These are phyloP conservation scores for Naganishia sp. DNA, from an alignment of 1,284 basidiomycete species.

Conservation along the genomic window DNA sequence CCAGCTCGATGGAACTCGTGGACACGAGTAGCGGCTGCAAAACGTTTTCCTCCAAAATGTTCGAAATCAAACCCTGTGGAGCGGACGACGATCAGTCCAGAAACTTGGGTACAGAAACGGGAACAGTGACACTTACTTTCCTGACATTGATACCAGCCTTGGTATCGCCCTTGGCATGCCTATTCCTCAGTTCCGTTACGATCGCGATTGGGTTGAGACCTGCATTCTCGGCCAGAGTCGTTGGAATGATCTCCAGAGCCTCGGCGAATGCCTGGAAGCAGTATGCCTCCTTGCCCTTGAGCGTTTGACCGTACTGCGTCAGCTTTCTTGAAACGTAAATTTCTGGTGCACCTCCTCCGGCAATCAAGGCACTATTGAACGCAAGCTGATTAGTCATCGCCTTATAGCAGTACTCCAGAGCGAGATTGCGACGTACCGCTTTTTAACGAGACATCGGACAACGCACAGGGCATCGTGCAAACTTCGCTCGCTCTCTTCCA, in stretches of 20 bases:
- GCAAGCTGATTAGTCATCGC: conserved; percentile 23
- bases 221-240: conserved; percentile 96
- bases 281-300: conserved; percentile 98
- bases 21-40: conserved; percentile 94
- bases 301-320: conserved; percentile 86
- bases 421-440: conserved; percentile 64
- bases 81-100: conserved; percentile 27
- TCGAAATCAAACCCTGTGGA: conserved; percentile 83
- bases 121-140: conserved; percentile 63
- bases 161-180: conserved; percentile 90
- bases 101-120: neutral
- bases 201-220: conserved; percentile 98
- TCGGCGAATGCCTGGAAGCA: conserved; percentile 99
- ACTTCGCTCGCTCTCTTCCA: conserved; percentile 96
- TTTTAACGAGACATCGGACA: conserved; percentile 97
- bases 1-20: conserved; percentile 90
- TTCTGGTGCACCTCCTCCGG: conserved; percentile 96
- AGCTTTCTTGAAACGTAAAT: conserved; percentile 95
- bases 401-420: neutral
- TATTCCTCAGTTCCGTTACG: conserved; percentile 95
- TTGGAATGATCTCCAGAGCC: conserved; percentile 96
- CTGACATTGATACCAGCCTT: conserved; percentile 98
- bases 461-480: conserved; percentile 98
- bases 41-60: conserved; percentile 96
- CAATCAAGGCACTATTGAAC: conserved; percentile 77